Base-by-base conservation (phyloP, 1,139 yeast species). In the Taiozyma sp. region DNA sequence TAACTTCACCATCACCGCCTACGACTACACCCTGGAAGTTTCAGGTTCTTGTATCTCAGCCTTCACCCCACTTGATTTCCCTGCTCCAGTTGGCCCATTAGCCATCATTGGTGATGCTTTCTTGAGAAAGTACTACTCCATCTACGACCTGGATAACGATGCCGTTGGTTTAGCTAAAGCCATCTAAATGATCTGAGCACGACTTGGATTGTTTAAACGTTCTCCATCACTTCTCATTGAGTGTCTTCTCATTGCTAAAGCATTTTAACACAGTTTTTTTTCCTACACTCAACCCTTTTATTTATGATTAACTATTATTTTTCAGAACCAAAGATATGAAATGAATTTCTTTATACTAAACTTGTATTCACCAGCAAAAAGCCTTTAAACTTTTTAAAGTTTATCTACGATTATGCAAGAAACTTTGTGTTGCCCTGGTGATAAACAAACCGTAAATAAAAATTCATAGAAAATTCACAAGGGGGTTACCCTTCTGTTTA, bases 101-200 rank as follows among this genome's bases (percentile, higher is more conserved):
- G 96, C 97, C 54, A 92, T 93, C 66, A 76, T 93, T 62, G 99
- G 99, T 68, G 99, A 93, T 69, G 95, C 97, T 19, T 93, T 93
- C 86, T 81, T 93, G 73, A 89, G 99, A 78, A 87, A 79, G 68
- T 92, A 84, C 77, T 93, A 93, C 79, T 89, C 97, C 40, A 81
- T 93, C 62, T 93, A 93, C 72, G 98, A 93, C 70, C 71, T 91
- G 65, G 90, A 88, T 67, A 83, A 84, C 70, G 78, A 91, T 69
- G 93, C 96, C 48, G 97, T 93, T 65, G 98, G 98, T 64, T 84
- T 93, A 71, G 99, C 98, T 48, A 72, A 72, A 58, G 83, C 92
- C 57, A 75, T 74, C 57, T 81, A 70, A 65, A 22, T 38, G 13
- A 8, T 38, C 24, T 38, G 14, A 38, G 41, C 41, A 6, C 40